Conservation (phyloP, 2,329 filamentous ascomycete genomes). For the Fusarium pininemorale region DNA sequence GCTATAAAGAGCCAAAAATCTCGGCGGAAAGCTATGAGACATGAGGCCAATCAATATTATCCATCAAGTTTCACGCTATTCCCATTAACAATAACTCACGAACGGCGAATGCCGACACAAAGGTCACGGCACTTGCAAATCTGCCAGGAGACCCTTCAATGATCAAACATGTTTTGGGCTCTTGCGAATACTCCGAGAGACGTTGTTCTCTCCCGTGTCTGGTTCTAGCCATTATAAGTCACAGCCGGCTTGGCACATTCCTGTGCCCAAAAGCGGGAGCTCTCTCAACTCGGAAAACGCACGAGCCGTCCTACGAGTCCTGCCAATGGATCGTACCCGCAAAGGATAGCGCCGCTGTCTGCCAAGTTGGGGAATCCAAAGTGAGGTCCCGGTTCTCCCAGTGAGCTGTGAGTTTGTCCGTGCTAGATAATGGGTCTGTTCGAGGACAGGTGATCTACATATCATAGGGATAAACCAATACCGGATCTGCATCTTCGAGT, state of each 20-base stretch:
- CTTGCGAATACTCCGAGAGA: not conserved
- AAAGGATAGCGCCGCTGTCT: conserved; percentile 15
- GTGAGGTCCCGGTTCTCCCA: not conserved
- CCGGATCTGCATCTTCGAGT: not conserved
- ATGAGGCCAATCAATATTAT: not conserved
- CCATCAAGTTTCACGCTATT: not conserved
- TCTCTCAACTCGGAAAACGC: conserved; percentile 5
- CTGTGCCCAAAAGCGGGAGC: conserved; percentile 4
- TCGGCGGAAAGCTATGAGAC: not conserved
- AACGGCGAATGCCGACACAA: not conserved
- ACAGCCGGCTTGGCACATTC: conserved; percentile 35
- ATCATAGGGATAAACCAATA: not conserved
- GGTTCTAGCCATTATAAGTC: not conserved
- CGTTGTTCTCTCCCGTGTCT: not conserved
- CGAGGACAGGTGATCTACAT: not conserved
- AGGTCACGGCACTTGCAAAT: not conserved
- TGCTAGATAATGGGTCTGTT: not conserved
- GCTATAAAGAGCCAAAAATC: not conserved
- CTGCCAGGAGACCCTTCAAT: not conserved
- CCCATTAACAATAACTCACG: not conserved
- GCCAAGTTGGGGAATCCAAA: not conserved
- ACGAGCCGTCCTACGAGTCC: conserved; percentile 26
- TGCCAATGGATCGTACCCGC: conserved; percentile 10
- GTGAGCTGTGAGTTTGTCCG: not conserved
- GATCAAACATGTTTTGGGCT: not conserved